phyloP scores from a whole-genome alignment of 2,329 filamentous ascomycete genomes.

The Dothideomycetes sp. region DNA sequence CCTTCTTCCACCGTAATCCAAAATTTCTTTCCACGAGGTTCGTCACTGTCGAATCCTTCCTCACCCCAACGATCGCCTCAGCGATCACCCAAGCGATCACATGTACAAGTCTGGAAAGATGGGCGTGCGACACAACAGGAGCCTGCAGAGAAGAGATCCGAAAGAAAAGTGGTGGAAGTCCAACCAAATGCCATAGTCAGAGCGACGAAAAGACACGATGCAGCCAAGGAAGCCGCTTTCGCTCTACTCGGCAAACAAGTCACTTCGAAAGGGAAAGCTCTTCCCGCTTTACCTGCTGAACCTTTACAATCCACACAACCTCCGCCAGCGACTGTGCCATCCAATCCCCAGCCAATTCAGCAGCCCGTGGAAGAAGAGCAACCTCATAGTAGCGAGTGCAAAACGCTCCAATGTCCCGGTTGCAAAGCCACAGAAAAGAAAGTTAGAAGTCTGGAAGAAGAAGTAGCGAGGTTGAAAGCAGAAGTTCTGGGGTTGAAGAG shows the following conservation, averaged over 20 bases:
- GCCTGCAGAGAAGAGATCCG: no score
- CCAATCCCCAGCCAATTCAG: no score
- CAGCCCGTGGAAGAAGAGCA: neutral
- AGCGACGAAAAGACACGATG: neutral
- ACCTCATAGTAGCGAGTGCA: neutral
- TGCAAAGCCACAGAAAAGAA: conserved; percentile 1
- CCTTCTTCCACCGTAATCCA: conserved; percentile 5
- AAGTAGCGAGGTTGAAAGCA: conserved; percentile 12
- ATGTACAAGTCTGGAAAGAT: conserved; percentile 1
- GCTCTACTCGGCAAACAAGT: neutral
- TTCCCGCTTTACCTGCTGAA: neutral
- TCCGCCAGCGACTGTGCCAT: no score
- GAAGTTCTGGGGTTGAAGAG: conserved; percentile 16
- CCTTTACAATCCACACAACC: neutral
- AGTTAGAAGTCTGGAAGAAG: conserved; percentile 10
- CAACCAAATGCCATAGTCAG: neutral
- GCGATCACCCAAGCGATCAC: conserved; percentile 1
- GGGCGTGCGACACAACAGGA: no score
- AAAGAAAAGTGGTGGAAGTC: neutral
- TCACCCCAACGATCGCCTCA: conserved; percentile 3
- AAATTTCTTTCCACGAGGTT: conserved; percentile 2
- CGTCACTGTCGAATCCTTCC: conserved; percentile 3
- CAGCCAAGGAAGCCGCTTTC: neutral
- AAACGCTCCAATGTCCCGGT: neutral
- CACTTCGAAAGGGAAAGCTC: neutral